A percentile compares a stretch with the other conserved stretches of the same genome.
phyloP scores from a whole-genome alignment of 441 rosid species.

The Macaranga tanarius region DNA sequence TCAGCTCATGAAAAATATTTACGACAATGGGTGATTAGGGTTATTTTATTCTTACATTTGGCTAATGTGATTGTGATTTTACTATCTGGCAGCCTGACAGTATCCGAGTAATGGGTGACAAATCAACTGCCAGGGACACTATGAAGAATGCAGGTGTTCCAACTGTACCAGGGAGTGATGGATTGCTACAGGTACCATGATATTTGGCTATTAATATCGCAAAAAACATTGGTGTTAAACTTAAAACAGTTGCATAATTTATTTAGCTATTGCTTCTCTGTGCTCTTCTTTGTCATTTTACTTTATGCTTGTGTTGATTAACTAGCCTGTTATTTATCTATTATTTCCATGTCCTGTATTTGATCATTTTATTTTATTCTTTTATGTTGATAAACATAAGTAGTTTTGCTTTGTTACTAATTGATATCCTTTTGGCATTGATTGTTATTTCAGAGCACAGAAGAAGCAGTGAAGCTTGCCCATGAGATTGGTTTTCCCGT shows the following conservation, averaged over 20 bases:
- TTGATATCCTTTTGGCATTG: slow-evolving; percentile 15
- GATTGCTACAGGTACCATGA: slow-evolving; percentile 66
- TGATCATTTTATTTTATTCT: neutral
- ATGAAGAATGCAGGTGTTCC: slow-evolving; percentile 99
- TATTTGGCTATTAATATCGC: neutral
- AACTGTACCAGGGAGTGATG: slow-evolving; percentile 98
- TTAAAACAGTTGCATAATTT: neutral
- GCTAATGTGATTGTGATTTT: slow-evolving; percentile 7
- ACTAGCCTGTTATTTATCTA: neutral
- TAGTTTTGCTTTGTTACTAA: slow-evolving; percentile 1
- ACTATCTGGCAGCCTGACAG: slow-evolving; percentile 77
- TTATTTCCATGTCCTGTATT: too few relatives aligned
- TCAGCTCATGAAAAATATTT: neutral
- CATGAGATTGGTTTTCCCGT: slow-evolving; percentile 86
- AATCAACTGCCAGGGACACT: slow-evolving; percentile 93
- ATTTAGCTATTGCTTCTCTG: slow-evolving; percentile 4
- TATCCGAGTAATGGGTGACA: slow-evolving; percentile 96
- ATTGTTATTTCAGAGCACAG: slow-evolving; percentile 63
- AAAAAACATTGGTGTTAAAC: too few relatives aligned
- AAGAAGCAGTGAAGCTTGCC: slow-evolving; percentile 84
- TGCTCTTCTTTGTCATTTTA: neutral
- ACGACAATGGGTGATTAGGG: neutral
- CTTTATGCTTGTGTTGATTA: neutral
- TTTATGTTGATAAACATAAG: neutral
- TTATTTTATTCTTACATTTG: neutral